phyloP scores from a whole-genome alignment of 805 yeast genomes.

The Suhomyces canberraensis region DNA sequence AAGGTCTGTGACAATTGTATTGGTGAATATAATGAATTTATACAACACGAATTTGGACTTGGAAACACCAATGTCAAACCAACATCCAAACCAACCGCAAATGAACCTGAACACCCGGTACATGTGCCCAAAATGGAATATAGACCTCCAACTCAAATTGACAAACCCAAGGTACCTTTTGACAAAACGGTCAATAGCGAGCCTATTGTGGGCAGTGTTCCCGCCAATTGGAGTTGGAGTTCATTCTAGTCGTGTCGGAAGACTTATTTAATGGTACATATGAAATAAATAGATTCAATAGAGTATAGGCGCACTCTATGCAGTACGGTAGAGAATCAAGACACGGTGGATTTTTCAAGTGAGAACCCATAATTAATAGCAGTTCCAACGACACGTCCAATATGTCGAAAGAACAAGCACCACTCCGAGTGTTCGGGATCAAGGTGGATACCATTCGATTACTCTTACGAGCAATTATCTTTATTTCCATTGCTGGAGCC shows the following conservation, averaged over 20 bases:
- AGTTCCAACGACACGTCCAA: not conserved
- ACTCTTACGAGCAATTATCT: constrained; percentile 62
- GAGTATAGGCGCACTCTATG: not conserved
- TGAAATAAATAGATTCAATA: no score
- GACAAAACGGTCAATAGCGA: constrained; percentile 34
- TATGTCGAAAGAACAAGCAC: constrained; percentile 6
- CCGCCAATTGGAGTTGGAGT: constrained; percentile 81
- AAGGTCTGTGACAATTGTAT: constrained; percentile 72
- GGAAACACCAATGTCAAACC: constrained; percentile 6
- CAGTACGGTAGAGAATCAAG: constrained; percentile 1
- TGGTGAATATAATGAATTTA: constrained; percentile 53
- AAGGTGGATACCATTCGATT: constrained; percentile 36
- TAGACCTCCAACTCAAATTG: not conserved
- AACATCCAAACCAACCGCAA: not conserved
- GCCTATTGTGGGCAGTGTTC: constrained; percentile 47
- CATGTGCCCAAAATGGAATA: not conserved
- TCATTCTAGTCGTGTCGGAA: constrained; percentile 42
- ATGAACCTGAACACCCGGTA: not conserved
- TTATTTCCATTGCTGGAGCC: constrained; percentile 81
- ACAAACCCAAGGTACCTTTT: not conserved
- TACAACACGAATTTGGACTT: constrained; percentile 39
- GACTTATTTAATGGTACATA: not conserved
- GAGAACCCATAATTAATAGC: not conserved
- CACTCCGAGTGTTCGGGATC: constrained; percentile 11
- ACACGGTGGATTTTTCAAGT: constrained; percentile 6